Base-by-base conservation (phyloP, 1,139 yeast genomes). In the Kazachstania sp. region DNA sequence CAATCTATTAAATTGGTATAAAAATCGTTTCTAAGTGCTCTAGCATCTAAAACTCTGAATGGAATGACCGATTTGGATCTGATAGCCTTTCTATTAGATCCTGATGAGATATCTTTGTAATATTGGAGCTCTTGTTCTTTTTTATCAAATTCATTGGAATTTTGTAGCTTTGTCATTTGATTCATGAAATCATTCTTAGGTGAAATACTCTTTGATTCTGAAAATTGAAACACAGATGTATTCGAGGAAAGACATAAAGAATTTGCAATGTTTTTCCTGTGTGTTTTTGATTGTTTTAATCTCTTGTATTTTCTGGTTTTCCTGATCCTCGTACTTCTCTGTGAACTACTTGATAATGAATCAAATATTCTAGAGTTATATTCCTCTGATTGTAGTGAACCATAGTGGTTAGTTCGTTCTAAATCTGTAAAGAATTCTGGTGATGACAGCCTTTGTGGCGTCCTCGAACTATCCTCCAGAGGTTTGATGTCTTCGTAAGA, bases 1-100 rank as follows among this genome's bases (percentile, higher is more conserved):
- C 95, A 87, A 11, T 90, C 77, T 0, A 87, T 76, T 44, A 85
- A 69, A 58, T 86, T 85, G 1, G 87, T 75, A 64, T 88, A 88
- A 61, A 81, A 88, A 62, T 88, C 96, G 59, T 86, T 83, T 49
- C 84, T 70, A 45, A 88, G 66, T 0, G 81, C 80, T 0, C 90
- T 92, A 0, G 95, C 95, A 59, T 83, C 87, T 20, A 86, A 64
- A 0, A 79, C 77, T 47, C 74, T 68, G 53, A 66, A 75, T 0
- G 80, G 77, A 26, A 66, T 61, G 37, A 66, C 68, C 0, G 68
- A 56, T 45, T 57, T 60, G 2, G 65, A 49, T 41, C 58, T 55
- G 41, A 47, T 55, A 31, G 51, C 45, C n/a, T 58, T 53, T 48
- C 60, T 45, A n/a, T 15, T 15, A 15, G 23, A 5, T 16, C 28